Evolutionary conservation across 2,329 filamentous ascomycete species (phyloP), one percentile per base, ranked within the genome.

Genomic region (Curvularia sp.): DNA sequence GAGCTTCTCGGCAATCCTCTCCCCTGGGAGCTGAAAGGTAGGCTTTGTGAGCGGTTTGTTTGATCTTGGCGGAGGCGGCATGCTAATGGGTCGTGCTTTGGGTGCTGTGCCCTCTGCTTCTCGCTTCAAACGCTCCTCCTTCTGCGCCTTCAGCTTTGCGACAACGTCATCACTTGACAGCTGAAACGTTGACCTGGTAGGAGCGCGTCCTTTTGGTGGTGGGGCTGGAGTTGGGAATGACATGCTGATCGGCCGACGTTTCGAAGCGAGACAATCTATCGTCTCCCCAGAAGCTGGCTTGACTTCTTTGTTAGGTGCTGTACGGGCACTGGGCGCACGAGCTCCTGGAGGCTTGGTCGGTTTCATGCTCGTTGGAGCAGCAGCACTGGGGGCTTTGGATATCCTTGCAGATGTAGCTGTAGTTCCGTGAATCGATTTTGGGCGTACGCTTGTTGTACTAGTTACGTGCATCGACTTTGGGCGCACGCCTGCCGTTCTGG

Each of bases 81-180:
- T 78, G 64, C 77, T 81, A 67, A 81, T 78, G 31, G 77, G 84
- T 67, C 77, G 78, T 55, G 61, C 60, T 55, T 69, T 73, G 0
- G 57, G 51, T 28, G 58, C 49, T 22, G 24, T 24, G 65, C 74
- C 65, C 75, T 78, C 68, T 44, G 78, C 78, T 66, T 82, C 81
- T 26, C 77, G 74, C 61, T 78, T 80, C 52, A 78, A 63, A 0
- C 82, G 78, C 55, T 82, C 82, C 59, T 84, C 81, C 47, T 80
- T 78, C 22, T 81, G 77, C 6, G 80, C 82, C 65, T 81, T 84
- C n/a, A 84, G 70, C 62, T 82, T 84, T 4, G 82, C 82, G 2
- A 83, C 82, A 4, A 85, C 75, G 13, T 78, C 81, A 62, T 85
- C 83, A 15, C 84, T 84, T 0, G 84, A 83, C 0, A 86, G 77